phyloP scores from a whole-genome alignment of 306 rosid species.

The Elaeagnus macrophylla region DNA sequence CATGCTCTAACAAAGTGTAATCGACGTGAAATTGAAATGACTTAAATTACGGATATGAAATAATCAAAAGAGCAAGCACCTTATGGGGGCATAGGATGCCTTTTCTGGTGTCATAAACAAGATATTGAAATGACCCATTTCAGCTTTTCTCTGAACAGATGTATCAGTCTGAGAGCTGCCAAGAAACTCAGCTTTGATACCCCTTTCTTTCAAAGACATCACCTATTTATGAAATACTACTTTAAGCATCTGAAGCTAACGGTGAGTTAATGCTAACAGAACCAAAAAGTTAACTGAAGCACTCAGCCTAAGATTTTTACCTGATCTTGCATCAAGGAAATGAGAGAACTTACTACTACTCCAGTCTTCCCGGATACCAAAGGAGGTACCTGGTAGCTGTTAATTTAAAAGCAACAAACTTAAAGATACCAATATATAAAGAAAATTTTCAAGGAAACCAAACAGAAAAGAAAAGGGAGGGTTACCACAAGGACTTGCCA shows the following conservation, averaged over 20 bases:
- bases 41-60: too few species aligned
- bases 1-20: too few species aligned
- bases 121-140: conserved; percentile 65
- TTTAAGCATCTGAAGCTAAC: background rate
- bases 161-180: conserved; percentile 72
- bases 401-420: background rate
- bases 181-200: conserved; percentile 74
- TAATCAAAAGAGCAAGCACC: conserved; percentile 27
- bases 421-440: background rate
- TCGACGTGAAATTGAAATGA: too few species aligned
- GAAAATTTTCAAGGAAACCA: background rate
- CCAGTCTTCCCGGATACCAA: conserved; percentile 73
- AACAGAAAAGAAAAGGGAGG: conserved; percentile 2
- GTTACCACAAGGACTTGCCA: conserved; percentile 82
- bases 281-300: conserved; percentile 8
- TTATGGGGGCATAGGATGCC: conserved; percentile 61
- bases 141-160: conserved; percentile 62
- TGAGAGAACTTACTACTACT: conserved; percentile 72
- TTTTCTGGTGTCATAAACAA: conserved; percentile 89
- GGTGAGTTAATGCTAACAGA: background rate
- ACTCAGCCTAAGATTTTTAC: conserved; percentile 18
- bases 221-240: conserved; percentile 33
- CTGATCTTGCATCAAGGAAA: conserved; percentile 93
- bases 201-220: conserved; percentile 80
- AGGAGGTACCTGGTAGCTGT: conserved; percentile 87